Base-by-base conservation (phyloP, 805 yeast species). In the Dipodascus albidus region DNA sequence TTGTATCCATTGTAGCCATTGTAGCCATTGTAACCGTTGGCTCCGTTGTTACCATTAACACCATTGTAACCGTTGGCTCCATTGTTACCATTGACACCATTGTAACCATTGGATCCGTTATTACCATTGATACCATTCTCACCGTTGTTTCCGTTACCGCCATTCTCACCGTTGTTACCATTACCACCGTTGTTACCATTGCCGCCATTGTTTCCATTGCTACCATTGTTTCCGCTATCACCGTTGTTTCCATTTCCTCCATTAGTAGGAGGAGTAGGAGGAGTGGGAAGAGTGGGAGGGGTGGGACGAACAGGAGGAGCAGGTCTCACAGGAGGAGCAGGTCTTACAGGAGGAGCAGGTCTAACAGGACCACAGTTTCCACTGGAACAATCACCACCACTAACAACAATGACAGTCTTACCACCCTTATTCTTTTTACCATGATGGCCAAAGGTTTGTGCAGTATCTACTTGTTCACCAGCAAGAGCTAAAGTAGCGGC, bases 31-130 rank as follows among this genome's bases (percentile, higher is more conserved):
- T n/a, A 2, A 31, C 51, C 41, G 19, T 31, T 49, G 22, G 15
- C 47, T 11, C 41, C 35, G n/a, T 31, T 24, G 3, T 3, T 3
- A 24, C 48, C 41, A 31, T 50, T 44, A 20, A 11, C 23, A 33
- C 48, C 52, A 19, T 27, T 50, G 41, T 14, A n/a, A 9, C 52
- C 52, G 14, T 41, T 41, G 24, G 19, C 22, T 19, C 48, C 52
- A 24, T 49, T 49, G 3, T 19, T 9, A 24, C 48, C 48, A n/a
- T 50, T 33, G 14, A 19, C 22, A 27, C 33, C 52, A 42, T 27
- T 50, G 21, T 20, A 4, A 31, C 52, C 52, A 8, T 44, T 50
- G 11, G 6, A 8, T 6, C 49, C 31, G 23, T 27, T 41, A 20
- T 41, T 21, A 48, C 49, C 49, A 17, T 17, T 41, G 49, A 20